Evolutionary conservation across 331 rosid genomes (phyloP), one percentile per base, ranked within the genome.

Genomic region (Erythrophleum ivorense): DNA sequence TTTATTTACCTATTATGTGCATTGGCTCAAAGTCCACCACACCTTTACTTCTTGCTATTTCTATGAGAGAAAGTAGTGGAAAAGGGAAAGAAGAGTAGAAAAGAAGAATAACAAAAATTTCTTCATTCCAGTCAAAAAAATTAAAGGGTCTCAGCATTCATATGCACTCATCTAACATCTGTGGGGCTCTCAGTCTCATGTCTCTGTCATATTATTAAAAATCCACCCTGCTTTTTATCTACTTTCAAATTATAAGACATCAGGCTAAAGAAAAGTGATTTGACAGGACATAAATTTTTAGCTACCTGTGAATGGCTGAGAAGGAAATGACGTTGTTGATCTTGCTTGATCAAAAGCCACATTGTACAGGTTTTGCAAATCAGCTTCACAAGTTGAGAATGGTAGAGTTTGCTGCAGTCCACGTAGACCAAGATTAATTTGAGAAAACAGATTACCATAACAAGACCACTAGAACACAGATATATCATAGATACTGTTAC

Each of bases 261-360:
- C 53, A 52, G 8, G 71, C 57, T n/a, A 43, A 31, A 9, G 49
- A 75, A 24, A 38, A 50, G 60, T 52, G 60, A 77, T 64, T 79
- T 77, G 81, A 78, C 78, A 60, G 29, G 50, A 79, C 81, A 69
- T 12, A 18, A 78, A 76, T 64, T 70, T 70, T 55, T 85, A 71
- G 81, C 59, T 85, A 93, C 94, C 98, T 89, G 91, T 70, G 83
- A 89, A 90, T 88, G 88, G 94, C 43, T 89, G 94, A 76, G 92
- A 79, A 62, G 89, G 85, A 84, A 85, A 90, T 12, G 91, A 57
- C 80, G 84, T 16, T 63, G 88, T 71, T 84, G 75, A 13, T 71
- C 89, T 50, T 65, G 83, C 91, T 87, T 88, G 92, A 82, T 87
- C 89, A 81, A 87, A 90, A 84, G 68, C 88, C 77, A 82, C 75